These are phyloP conservation scores for Umbelopsis sp. DNA, from an alignment of 371 early-diverging fungal genomes.

Conservation along the genomic window DNA sequence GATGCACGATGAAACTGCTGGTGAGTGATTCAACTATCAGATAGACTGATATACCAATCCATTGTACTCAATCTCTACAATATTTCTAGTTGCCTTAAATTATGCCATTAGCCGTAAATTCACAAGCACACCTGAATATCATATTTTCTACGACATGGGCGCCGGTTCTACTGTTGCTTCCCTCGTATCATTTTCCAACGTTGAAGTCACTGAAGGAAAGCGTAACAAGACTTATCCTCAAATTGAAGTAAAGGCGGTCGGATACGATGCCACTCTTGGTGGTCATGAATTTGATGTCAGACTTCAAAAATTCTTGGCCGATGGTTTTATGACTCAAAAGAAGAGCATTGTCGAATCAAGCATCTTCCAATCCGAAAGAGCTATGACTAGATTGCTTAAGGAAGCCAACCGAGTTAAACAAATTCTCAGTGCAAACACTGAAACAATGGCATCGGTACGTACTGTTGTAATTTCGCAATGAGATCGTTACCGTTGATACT, in stretches of 20 bases:
- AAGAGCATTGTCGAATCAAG: conserved; percentile 42
- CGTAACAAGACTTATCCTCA: conserved; percentile 62
- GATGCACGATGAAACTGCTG: conserved; percentile 93
- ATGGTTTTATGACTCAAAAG: conserved; percentile 67
- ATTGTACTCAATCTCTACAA: neutral
- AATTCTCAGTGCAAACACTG: conserved; percentile 92
- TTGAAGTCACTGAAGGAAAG: conserved; percentile 64
- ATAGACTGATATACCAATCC: neutral
- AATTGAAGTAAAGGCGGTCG: conserved; percentile 81
- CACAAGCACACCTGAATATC: conserved; percentile 71
- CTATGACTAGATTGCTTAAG: conserved; percentile 87
- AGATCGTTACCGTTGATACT: too few relatives aligned
- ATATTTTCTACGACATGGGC: conserved; percentile 96
- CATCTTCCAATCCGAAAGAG: conserved; percentile 64
- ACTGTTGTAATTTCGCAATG: too few relatives aligned
- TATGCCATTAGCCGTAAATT: conserved; percentile 84
- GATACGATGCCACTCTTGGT: conserved; percentile 86
- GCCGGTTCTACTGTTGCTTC: conserved; percentile 93
- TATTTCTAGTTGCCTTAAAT: conserved; percentile 82
- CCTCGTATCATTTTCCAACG: conserved; percentile 78
- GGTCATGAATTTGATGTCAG: conserved; percentile 86
- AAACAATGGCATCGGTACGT: conserved; percentile 80
- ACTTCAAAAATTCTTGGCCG: conserved; percentile 76
- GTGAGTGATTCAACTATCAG: conserved; percentile 39
- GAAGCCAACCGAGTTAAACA: conserved; percentile 95